A percentile compares a stretch with the other conserved stretches of the same genome.
Conservation (phyloP, 164 flowering plant genomes). For the Aristolochia contorta region DNA sequence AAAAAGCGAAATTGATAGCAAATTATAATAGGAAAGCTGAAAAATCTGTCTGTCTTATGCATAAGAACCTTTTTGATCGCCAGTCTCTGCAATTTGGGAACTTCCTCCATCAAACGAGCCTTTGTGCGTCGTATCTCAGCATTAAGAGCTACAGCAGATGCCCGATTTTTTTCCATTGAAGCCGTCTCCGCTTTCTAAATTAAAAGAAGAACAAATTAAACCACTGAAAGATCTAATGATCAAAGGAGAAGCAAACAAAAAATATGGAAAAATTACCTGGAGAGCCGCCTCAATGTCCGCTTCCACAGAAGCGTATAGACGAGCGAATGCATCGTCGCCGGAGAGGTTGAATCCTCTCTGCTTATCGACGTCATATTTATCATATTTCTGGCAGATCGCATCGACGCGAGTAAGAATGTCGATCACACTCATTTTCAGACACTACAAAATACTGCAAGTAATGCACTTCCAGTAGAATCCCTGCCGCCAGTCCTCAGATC, state of each 20-base stretch:
- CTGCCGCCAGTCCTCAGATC: too few relatives aligned
- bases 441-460: too few relatives aligned
- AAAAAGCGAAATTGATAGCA: too few relatives aligned
- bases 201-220: not conserved
- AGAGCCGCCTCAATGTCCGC: slow-evolving; percentile 64
- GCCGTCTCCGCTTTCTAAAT: slow-evolving; percentile 69
- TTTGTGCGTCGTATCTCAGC: slow-evolving; percentile 89
- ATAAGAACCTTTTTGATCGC: slow-evolving; percentile 60
- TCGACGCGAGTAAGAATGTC: slow-evolving; percentile 73
- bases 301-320: slow-evolving; percentile 58
- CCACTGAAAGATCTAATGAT: not conserved
- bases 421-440: slow-evolving; percentile 56
- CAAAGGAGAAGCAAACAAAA: not conserved
- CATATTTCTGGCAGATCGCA: slow-evolving; percentile 76
- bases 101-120: slow-evolving; percentile 74
- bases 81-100: slow-evolving; percentile 78
- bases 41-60: too few relatives aligned
- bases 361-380: slow-evolving; percentile 78
- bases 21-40: too few relatives aligned
- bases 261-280: slow-evolving; percentile 24
- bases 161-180: slow-evolving; percentile 59
- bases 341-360: slow-evolving; percentile 54
- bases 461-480: too few relatives aligned
- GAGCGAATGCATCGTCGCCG: slow-evolving; percentile 85
- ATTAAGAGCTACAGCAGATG: slow-evolving; percentile 70